A percentile compares a stretch with the other conserved stretches of the same genome.
Evolutionary conservation across 352 stramenopile genomes (phyloP).

Genomic region (Globisporangium paroecandrum): DNA sequence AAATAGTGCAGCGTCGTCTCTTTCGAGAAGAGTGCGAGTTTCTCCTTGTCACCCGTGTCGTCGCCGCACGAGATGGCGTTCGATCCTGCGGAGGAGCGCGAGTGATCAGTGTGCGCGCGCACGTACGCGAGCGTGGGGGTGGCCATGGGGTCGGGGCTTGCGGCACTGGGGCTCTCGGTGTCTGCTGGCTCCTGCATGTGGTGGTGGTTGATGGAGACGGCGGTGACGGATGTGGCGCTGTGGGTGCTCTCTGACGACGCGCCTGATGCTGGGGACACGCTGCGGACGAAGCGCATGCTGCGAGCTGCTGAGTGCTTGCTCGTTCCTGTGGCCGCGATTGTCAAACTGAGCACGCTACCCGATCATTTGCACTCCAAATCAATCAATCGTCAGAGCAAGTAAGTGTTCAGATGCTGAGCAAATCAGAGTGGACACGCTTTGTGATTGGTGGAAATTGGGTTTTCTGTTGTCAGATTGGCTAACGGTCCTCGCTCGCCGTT

Average conservation of each 20-base stretch:
- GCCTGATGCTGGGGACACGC: not conserved
- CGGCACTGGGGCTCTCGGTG: not conserved
- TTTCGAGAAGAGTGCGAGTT: slow-evolving; percentile 2
- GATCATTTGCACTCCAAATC: not conserved
- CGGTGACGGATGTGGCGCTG: not conserved
- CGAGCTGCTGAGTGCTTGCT: not conserved
- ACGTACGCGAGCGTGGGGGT: slow-evolving; percentile 14
- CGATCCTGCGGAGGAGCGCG: not conserved
- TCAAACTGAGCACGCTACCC: not conserved
- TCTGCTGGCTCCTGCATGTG: slow-evolving; percentile 3
- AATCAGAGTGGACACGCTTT: not conserved
- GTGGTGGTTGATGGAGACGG: not conserved
- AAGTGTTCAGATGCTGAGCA: not conserved
- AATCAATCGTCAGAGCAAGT: not conserved
- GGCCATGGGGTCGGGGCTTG: not conserved
- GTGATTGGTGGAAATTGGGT: not conserved
- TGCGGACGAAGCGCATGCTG: not conserved
- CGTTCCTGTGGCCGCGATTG: not conserved
- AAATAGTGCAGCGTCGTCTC: slow-evolving; percentile 17
- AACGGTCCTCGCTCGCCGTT: not conserved
- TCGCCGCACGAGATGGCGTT: slow-evolving; percentile 4
- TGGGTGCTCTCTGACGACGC: not conserved
- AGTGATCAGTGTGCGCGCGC: not conserved
- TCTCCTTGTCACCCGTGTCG: slow-evolving; percentile 18
- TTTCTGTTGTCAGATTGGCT: not conserved